A percentile compares a stretch with the other conserved stretches of the same genome.
Conservation (phyloP, 2,329 filamentous ascomycete species). For the Penicillium sp. region DNA sequence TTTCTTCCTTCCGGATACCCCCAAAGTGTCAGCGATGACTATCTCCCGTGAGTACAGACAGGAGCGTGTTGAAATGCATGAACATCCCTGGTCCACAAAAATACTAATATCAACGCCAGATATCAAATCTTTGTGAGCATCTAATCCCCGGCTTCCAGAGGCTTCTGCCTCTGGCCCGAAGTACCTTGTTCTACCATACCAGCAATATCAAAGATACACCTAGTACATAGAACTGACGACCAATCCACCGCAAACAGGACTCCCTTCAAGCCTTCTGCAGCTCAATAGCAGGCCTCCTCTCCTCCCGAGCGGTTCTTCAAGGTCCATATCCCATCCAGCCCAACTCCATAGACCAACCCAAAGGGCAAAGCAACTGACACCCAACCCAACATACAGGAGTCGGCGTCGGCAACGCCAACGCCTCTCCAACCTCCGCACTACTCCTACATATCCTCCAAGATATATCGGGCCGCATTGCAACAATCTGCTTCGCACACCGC, state of each 20-base stretch:
- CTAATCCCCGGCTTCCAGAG: not conserved
- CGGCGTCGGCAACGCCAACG: constrained; percentile 72
- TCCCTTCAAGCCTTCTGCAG: constrained; percentile 38
- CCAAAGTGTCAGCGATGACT: constrained; percentile 75
- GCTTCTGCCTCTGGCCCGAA: not conserved
- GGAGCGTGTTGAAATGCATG: not conserved
- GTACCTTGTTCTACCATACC: not conserved
- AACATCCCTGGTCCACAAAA: not conserved
- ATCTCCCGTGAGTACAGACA: constrained; percentile 52
- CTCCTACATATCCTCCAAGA: constrained; percentile 77
- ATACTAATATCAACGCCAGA: constrained; percentile 32
- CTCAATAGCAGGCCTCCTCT: constrained; percentile 50
- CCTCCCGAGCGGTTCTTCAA: constrained; percentile 73
- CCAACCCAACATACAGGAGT: constrained; percentile 44
- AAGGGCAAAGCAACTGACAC: not conserved
- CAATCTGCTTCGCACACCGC: constrained; percentile 74
- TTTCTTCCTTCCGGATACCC: constrained; percentile 86
- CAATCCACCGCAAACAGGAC: constrained; percentile 22
- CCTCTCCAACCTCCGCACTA: constrained; percentile 70
- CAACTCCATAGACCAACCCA: not conserved
- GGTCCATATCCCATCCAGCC: constrained; percentile 33
- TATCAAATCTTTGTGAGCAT: constrained; percentile 58
- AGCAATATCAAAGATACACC: not conserved
- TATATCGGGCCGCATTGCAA: constrained; percentile 69
- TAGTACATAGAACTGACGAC: not conserved